Evolutionary conservation across 2,329 filamentous ascomycete genomes (phyloP), one percentile per base, ranked within the genome.

Genomic region (Metarhizium guizhouense): DNA sequence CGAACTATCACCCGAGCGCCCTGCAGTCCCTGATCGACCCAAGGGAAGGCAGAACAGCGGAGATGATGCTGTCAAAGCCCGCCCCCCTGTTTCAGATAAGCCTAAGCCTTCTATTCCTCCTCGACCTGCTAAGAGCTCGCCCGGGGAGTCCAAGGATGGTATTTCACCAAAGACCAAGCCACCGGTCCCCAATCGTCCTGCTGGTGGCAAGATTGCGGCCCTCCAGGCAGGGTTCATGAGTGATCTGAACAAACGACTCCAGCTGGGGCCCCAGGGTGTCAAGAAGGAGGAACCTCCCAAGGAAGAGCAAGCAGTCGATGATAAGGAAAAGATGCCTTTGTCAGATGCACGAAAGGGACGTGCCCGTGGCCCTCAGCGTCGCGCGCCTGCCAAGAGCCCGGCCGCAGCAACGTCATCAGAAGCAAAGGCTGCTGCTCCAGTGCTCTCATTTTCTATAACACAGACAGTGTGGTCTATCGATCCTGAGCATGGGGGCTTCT

Each of bases 161-260:
- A 72, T 76, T 50, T 67, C 73, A 16, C 69, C 78, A 13, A 95
- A 91, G 68, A 72, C 82, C n/a, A 97, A 96, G 68, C 92, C 94
- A 4, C 81, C 84, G 0, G 81, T 97, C 2, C 92, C 94, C 11
- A 69, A 61, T 36, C 84, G 90, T 49, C 89, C 91, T 2, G 79
- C 80, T 47, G 89, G 89, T 10, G 83, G 84, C 64, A 97, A 97
- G 75, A 95, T 99, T 68, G 90, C 92, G 16, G 88, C 90, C 29
- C 76, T 99, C 36, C 91, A 95, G 71, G 89, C 89, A 42, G 90
- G 89, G 3, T 97, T 99, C 70, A 84, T 99, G 80, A 91, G 85
- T 48, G 93, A 97, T 66, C 76, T 99, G 47, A 96, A 97, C 71
- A 92, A 90, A 64, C 87, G 91, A 51, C 77, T 99, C 32, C 86